phyloP scores from a whole-genome alignment of 805 yeast species.

The Candida insectorum region DNA sequence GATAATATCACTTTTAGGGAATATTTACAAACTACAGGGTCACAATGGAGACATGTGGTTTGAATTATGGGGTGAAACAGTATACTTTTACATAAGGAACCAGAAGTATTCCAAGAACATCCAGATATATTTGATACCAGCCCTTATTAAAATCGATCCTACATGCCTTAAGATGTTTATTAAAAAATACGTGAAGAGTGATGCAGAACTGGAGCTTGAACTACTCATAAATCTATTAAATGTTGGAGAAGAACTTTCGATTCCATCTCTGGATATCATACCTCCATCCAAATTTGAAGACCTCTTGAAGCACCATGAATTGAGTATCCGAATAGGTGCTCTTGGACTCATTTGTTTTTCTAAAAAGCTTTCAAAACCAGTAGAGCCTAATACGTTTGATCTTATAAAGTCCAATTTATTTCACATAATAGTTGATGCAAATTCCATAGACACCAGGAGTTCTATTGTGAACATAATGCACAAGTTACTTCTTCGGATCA shows the following conservation, averaged over 20 bases:
- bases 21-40: slow-evolving; percentile 25
- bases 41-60: slow-evolving; percentile 45
- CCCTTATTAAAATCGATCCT: slow-evolving; percentile 53
- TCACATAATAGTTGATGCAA: slow-evolving; percentile 4
- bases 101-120: slow-evolving; percentile 42
- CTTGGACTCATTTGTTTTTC: slow-evolving; percentile 7
- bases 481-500: slow-evolving; percentile 58
- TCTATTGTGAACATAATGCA: slow-evolving; percentile 60
- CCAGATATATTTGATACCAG: slow-evolving; percentile 59
- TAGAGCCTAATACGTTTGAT: slow-evolving; percentile 44
- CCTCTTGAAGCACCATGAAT: slow-evolving; percentile 2
- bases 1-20: slow-evolving; percentile 29
- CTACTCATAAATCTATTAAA: slow-evolving; percentile 53
- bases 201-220: slow-evolving; percentile 20
- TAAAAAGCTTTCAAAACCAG: slow-evolving; percentile 41
- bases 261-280: slow-evolving; percentile 19
- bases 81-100: slow-evolving; percentile 31
- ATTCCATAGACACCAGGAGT: slow-evolving; percentile 52
- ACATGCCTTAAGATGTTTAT: slow-evolving; percentile 40
- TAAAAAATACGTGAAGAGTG: slow-evolving; percentile 6
- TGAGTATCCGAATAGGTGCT: slow-evolving; percentile 4
- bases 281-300: slow-evolving; percentile 34
- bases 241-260: slow-evolving; percentile 58
- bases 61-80: slow-evolving; percentile 45
- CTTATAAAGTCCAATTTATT: slow-evolving; percentile 33